Conservation (phyloP, 1,284 basidiomycete species). For the Meira nashicola region DNA sequence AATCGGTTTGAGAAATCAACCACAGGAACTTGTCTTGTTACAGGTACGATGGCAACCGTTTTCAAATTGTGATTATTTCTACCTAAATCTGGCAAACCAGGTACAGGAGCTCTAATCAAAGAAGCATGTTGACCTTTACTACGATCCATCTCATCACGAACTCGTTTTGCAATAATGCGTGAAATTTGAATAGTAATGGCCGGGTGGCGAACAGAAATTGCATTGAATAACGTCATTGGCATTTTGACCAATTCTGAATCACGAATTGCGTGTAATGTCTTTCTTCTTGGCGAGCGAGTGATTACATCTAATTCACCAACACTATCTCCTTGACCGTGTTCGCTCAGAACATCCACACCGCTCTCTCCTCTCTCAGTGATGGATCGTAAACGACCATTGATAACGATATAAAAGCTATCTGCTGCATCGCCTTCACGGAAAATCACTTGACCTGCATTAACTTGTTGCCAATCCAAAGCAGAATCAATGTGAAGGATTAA, state of each 20-base stretch:
- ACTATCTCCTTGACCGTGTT: conserved; percentile 81
- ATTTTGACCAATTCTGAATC: conserved; percentile 97
- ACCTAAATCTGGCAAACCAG: conserved; percentile 55
- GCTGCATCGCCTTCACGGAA: conserved; percentile 85
- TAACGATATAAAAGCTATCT: conserved; percentile 94
- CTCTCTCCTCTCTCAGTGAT: conserved; percentile 63
- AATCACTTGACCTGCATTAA: conserved; percentile 80
- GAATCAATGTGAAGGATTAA: conserved; percentile 94
- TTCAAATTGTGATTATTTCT: conserved; percentile 86
- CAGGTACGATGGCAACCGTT: conserved; percentile 73
- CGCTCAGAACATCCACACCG: conserved; percentile 73
- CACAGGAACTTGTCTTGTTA: conserved; percentile 56
- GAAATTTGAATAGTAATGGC: conserved; percentile 93
- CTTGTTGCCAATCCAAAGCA: conserved; percentile 96
- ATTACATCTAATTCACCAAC: conserved; percentile 90
- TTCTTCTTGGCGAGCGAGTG: conserved; percentile 78
- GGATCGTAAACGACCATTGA: conserved; percentile 89
- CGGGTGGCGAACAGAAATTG: conserved; percentile 74
- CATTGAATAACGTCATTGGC: conserved; percentile 95
- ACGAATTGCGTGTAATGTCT: conserved; percentile 93
- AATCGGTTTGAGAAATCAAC: conserved; percentile 46
- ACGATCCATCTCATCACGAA: conserved; percentile 67
- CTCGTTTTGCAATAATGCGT: conserved; percentile 85
- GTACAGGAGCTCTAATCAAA: conserved; percentile 31
- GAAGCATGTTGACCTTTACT: background rate